These are phyloP conservation scores for Claviceps spartinae DNA, from an alignment of 2,329 filamentous ascomycete species.

Conservation along the genomic window DNA sequence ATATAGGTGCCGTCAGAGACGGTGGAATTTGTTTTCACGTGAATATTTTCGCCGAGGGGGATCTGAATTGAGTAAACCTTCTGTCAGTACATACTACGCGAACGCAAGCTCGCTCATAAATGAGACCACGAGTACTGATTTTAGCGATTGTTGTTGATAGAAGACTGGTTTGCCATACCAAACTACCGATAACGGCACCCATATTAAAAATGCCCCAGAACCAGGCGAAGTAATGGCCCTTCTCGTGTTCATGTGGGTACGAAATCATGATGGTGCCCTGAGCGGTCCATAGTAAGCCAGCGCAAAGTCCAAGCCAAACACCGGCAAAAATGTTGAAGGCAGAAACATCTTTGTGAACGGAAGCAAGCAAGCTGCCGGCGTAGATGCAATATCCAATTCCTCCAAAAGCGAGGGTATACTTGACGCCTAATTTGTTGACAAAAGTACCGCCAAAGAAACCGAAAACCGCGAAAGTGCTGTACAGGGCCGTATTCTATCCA, in stretches of 20 bases:
- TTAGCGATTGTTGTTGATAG: too few species aligned
- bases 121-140: background rate
- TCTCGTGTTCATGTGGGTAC: constrained; percentile 67
- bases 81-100: background rate
- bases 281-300: constrained; percentile 68
- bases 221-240: constrained; percentile 78
- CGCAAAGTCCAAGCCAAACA: constrained; percentile 62
- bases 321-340: constrained; percentile 51
- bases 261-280: constrained; percentile 84
- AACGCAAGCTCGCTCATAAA: background rate
- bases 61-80: constrained; percentile 21
- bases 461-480: constrained; percentile 53
- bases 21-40: constrained; percentile 31
- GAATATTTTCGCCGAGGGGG: constrained; percentile 54
- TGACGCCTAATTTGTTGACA: constrained; percentile 61
- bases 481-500: constrained; percentile 46
- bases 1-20: constrained; percentile 75
- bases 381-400: constrained; percentile 67
- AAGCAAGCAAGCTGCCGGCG: constrained; percentile 53
- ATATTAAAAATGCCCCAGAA: constrained; percentile 96
- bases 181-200: constrained; percentile 73
- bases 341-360: constrained; percentile 43
- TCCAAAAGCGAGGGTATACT: constrained; percentile 52
- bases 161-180: constrained; percentile 23
- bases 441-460: constrained; percentile 62